These are phyloP conservation scores for Trichoderma koningii DNA, from an alignment of 2,329 filamentous ascomycete genomes.

Conservation along the genomic window DNA sequence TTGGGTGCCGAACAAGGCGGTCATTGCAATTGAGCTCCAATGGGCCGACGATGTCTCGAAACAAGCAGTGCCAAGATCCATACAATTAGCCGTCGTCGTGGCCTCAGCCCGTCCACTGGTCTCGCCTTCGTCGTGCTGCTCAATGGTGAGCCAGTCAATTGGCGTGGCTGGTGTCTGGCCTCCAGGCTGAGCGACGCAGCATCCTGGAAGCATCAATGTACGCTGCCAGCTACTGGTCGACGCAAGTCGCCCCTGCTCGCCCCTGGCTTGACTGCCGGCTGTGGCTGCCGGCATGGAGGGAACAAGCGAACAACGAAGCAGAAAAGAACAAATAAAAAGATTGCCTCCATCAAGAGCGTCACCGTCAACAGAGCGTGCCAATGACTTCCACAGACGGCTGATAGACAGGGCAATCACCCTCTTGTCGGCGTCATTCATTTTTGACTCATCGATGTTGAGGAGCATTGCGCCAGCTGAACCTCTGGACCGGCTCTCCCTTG, in stretches of 20 bases:
- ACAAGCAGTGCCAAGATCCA: slow-evolving; percentile 1
- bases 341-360: not conserved
- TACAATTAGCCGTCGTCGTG: not conserved
- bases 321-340: not conserved
- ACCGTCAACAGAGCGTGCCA: not conserved
- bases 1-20: not conserved
- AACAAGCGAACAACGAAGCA: not conserved
- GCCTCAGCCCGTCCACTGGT: not conserved
- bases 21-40: slow-evolving; percentile 13
- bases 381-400: too few relatives aligned
- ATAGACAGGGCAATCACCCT: too few relatives aligned
- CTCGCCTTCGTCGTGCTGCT: not conserved
- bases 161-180: slow-evolving; percentile 8
- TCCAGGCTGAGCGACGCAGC: slow-evolving; percentile 11
- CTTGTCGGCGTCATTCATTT: too few relatives aligned
- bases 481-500: too few relatives aligned
- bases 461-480: too few relatives aligned
- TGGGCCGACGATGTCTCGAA: not conserved
- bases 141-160: slow-evolving; percentile 13
- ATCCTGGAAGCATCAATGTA: not conserved
- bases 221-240: slow-evolving; percentile 13
- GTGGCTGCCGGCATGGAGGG: not conserved
- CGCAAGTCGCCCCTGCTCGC: slow-evolving; percentile 1
- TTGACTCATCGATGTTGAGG: too few relatives aligned
- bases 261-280: slow-evolving; percentile 2